Evolutionary conservation across 805 yeast genomes (phyloP), one percentile per base, ranked within the genome.

Genomic region (Zygoascus tannicola): DNA sequence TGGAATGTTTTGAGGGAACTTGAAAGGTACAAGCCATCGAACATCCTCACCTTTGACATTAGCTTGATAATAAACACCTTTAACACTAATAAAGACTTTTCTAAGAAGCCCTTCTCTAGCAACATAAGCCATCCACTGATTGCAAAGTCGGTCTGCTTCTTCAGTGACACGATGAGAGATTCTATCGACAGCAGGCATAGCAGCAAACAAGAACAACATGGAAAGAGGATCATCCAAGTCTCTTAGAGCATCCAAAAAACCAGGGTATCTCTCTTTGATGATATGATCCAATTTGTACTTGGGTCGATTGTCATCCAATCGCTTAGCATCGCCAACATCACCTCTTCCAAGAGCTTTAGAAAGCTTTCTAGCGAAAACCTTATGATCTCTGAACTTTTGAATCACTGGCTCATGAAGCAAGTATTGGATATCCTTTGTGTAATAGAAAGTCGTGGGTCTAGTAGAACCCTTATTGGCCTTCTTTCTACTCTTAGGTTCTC

Each of bases 401-500:
- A 92, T 71, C 21, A 92, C 83, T 3, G 97, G 97, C 68, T 92
- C 98, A 63, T 92, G 98, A 70, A 86, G 68, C 55, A 92, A 70
- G 64, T 90, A 92, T 65, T 88, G 95, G 52, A 92, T 92, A 64
- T 92, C 98, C 65, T 87, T 92, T 51, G 81, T 64, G 63, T 87
- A 90, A 68, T 92, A 92, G 63, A 92, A 94, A 3, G 98, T 92
- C 20, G 83, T 82, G 38, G 95, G 95, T 21, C 94, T 94, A 5
- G 97, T 85, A n/a, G 95, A 84, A 19, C 98, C 97, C 66, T 86
- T 92, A 66, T 87, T 90, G 48, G 97, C 96, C 73, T 86, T 88
- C 78, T 83, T 86, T 70, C 88, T 92, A 66, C 85, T 86, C 56
- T 88, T 73, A 38, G 97, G 97, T 61, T 87, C 97, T 63, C 98